Evolutionary conservation across 192 early-diverging fungal species (phyloP).

Genomic region (Linnemannia schmuckeri): DNA sequence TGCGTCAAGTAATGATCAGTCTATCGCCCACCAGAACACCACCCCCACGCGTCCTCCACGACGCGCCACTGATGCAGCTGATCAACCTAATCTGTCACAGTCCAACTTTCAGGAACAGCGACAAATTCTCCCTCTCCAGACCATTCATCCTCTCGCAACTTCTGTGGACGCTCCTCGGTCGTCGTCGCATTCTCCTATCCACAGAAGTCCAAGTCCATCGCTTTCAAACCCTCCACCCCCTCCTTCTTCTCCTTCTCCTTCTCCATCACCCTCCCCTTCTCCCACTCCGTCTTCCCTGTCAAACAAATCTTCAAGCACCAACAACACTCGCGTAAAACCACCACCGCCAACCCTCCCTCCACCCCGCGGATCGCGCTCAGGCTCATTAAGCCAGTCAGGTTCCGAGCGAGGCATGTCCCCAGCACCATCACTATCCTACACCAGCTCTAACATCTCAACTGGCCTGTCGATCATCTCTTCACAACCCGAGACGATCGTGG

Average conservation of each 20-base stretch:
- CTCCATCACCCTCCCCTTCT: not conserved
- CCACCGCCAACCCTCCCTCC: not conserved
- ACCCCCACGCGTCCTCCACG: not conserved
- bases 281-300: not conserved
- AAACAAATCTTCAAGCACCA: not conserved
- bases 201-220: not conserved
- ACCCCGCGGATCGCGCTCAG: not conserved
- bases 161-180: not conserved
- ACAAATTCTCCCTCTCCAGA: not conserved
- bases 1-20: not conserved
- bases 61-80: not conserved
- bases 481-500: not conserved
- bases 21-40: not conserved
- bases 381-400: not conserved
- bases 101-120: not conserved
- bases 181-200: not conserved
- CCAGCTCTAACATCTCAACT: conserved; percentile 17
- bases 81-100: conserved; percentile 4
- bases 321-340: not conserved
- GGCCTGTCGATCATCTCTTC: conserved; percentile 8
- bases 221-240: not conserved
- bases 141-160: not conserved
- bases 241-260: not conserved
- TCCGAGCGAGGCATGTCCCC: conserved; percentile 13
- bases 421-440: conserved; percentile 12